Base-by-base conservation (phyloP, 2,329 filamentous ascomycete species). In the Chrysosporium keratinophilum region DNA sequence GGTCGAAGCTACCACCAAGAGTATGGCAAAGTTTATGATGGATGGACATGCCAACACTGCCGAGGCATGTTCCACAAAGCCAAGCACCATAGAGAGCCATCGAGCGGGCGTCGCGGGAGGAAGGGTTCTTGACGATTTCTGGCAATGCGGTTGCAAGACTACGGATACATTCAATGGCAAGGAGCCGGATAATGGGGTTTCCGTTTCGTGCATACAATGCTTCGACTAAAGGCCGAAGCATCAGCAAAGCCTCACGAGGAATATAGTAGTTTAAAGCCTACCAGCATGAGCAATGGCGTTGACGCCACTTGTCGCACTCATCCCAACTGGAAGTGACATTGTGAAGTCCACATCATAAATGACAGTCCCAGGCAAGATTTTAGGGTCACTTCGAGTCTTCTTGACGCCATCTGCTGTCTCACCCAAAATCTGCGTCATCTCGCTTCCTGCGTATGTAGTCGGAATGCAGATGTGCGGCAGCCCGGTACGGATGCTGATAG, bases 21-120 rank as follows among this genome's bases (percentile, higher is more conserved):
- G 78, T 79, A 62, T 85, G 82, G 67, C 81, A 84, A 1, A 85
- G 74, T 63, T 85, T 85, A 66, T 85, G 82, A 62, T 85, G 82
- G 12, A 85, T 73, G 1, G 79, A 75, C 79, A 84, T 84, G 51
- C 75, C 75, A 1, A 80, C 78, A 55, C 70, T 76, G 5, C 80
- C 81, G 0, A 84, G 71, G 59, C 78, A 82, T 20, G 72, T 75
- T 33, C 80, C 80, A 59, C 80, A 84, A 1, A 84, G 75, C 79
- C 80, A 84, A 37, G 82, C 81, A 19, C 81, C 82, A 61, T 83
- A 83, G 1, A 79, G 73, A 12, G 80, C 80, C 2, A 65, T 65
- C 2, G 72, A 74, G 1, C 80, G 74, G 2, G 79, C 78, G 3
- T 70, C 64, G 35, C 63, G 56, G 5, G 71, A 74, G 1, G 67